phyloP scores from a whole-genome alignment of 495 filamentous ascomycete genomes.

The Alectoria sarmentosa region DNA sequence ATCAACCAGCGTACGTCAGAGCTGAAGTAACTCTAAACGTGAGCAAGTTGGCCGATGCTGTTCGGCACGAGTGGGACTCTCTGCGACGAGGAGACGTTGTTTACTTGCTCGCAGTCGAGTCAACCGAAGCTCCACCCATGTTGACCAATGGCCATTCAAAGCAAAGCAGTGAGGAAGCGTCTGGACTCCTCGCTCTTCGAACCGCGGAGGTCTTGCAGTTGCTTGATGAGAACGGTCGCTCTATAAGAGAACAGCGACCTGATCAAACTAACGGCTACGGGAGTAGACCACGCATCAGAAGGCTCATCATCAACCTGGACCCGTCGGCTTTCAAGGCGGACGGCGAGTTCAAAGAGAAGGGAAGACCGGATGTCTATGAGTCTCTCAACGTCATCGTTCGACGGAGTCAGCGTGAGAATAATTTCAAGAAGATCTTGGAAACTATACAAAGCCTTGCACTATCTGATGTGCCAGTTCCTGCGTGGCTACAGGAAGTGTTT shows the following conservation, averaged over 20 bases:
- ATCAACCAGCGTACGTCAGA: constrained; percentile 75
- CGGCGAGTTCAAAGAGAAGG: constrained; percentile 52
- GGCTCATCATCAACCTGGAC: constrained; percentile 77
- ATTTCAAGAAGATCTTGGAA: constrained; percentile 90
- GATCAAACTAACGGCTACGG: constrained; percentile 46
- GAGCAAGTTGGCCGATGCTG: constrained; percentile 61
- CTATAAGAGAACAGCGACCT: constrained; percentile 53
- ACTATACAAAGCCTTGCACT: constrained; percentile 83
- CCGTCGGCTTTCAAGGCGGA: constrained; percentile 71
- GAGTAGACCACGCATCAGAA: constrained; percentile 51
- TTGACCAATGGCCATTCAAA: constrained; percentile 47
- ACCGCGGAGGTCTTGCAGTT: constrained; percentile 84
- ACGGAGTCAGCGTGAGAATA: constrained; percentile 85
- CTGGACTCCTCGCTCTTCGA: constrained; percentile 64
- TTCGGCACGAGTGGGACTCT: constrained; percentile 86
- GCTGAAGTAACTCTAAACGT: constrained; percentile 89
- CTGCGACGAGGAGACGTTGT: constrained; percentile 85
- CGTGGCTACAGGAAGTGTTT: constrained; percentile 95
- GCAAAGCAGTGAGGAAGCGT: constrained; percentile 47
- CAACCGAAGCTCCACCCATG: constrained; percentile 42
- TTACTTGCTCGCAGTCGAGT: constrained; percentile 72
- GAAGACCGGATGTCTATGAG: constrained; percentile 74
- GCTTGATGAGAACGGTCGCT: constrained; percentile 78
- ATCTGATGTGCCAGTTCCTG: constrained; percentile 76
- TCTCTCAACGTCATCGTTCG: constrained; percentile 81